phyloP scores from a whole-genome alignment of 2,329 filamentous ascomycete genomes.

The Microdochium trichocladiopsis region DNA sequence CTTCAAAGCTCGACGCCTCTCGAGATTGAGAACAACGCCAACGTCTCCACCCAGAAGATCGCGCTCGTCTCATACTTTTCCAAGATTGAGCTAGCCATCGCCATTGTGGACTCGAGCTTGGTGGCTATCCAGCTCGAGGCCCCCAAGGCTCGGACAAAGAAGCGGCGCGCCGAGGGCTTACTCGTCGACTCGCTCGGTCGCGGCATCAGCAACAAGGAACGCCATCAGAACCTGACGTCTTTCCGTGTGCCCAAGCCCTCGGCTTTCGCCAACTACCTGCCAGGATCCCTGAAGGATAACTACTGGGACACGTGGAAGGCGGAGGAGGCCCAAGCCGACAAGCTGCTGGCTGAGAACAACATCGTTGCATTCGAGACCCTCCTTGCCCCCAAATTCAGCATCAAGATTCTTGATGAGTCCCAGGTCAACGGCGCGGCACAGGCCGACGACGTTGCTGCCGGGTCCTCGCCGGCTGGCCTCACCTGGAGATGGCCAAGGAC shows the following conservation, averaged over 20 bases:
- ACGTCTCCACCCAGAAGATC: conserved; percentile 18
- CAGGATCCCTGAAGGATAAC: conserved; percentile 41
- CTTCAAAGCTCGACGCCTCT: conserved; percentile 43
- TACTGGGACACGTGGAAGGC: conserved; percentile 38
- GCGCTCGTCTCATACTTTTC: conserved; percentile 55
- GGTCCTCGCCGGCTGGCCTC: conserved; percentile 16
- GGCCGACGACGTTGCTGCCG: conserved; percentile 12
- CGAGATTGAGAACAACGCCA: conserved; percentile 32
- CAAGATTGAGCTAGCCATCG: conserved; percentile 59
- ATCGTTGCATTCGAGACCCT: conserved; percentile 41
- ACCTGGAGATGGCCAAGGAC: conserved; percentile 45
- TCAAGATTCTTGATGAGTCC: conserved; percentile 24
- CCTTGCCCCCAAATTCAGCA: conserved; percentile 40
- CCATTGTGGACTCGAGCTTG: conserved; percentile 54
- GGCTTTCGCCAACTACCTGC: conserved; percentile 30
- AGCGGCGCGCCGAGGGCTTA: conserved; percentile 51
- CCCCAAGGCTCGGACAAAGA: conserved; percentile 46
- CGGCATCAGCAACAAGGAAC: conserved; percentile 39
- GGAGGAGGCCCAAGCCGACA: conserved; percentile 40
- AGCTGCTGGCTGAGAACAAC: conserved; percentile 36
- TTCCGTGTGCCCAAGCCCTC: conserved; percentile 18
- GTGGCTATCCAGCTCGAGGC: conserved; percentile 64
- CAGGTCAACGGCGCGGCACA: conserved; percentile 6
- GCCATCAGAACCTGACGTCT: conserved; percentile 22
- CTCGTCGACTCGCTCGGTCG: conserved; percentile 70